Evolutionary conservation across 768 basidiomycete genomes (phyloP).

Genomic region (Astraeus odoratus): DNA sequence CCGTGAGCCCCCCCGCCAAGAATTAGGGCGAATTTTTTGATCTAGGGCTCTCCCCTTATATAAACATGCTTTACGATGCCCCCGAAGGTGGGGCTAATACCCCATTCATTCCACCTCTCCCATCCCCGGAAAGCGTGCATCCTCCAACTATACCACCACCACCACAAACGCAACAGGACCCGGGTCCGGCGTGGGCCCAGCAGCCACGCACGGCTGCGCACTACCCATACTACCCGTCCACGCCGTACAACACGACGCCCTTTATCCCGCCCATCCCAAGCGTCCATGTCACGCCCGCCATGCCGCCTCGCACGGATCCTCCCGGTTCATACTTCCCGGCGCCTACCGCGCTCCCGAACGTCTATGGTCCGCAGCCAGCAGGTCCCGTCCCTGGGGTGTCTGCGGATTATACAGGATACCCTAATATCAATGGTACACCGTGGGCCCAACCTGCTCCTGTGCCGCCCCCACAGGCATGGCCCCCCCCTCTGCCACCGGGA

Average conservation of each 20-base stretch:
- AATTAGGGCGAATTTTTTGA: slow-evolving; percentile 19
- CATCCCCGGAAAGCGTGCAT: slow-evolving; percentile 28
- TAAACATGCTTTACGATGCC: slow-evolving; percentile 22
- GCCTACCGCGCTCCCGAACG: slow-evolving; percentile 22
- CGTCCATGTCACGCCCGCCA: slow-evolving; percentile 18
- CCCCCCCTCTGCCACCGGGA: slow-evolving; percentile 8
- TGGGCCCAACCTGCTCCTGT: slow-evolving; percentile 21
- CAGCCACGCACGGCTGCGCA: slow-evolving; percentile 26
- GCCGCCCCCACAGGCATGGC: slow-evolving; percentile 15
- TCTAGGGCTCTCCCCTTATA: slow-evolving; percentile 19
- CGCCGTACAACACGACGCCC: slow-evolving; percentile 32
- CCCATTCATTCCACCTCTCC: slow-evolving; percentile 34
- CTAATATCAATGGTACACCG: slow-evolving; percentile 18
- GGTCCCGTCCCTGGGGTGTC: slow-evolving; percentile 9
- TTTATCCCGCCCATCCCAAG: slow-evolving; percentile 32
- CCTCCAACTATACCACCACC: slow-evolving; percentile 31
- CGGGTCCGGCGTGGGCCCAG: slow-evolving; percentile 30
- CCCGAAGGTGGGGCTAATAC: slow-evolving; percentile 25
- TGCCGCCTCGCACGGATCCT: slow-evolving; percentile 14
- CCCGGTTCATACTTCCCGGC: slow-evolving; percentile 28
- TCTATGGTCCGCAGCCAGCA: slow-evolving; percentile 9
- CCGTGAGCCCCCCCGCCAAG: slow-evolving; percentile 9
- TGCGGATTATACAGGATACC: slow-evolving; percentile 29
- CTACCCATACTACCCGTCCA: slow-evolving; percentile 34
- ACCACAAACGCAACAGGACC: slow-evolving; percentile 15